These are phyloP conservation scores for Neofusicoccum sp. DNA, from an alignment of 2,329 filamentous ascomycete genomes.

Conservation along the genomic window DNA sequence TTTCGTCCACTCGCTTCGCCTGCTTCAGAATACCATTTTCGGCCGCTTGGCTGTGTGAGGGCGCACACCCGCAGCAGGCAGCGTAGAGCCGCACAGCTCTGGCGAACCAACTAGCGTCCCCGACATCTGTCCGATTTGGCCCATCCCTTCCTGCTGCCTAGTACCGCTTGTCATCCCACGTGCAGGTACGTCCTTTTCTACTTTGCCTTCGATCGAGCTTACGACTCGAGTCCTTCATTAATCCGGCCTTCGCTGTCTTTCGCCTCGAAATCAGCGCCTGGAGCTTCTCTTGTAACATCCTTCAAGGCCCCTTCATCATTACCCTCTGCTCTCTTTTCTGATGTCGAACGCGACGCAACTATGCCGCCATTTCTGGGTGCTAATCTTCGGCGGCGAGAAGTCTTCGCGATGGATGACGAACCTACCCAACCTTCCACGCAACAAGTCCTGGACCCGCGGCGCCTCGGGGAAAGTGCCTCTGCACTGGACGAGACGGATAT, in stretches of 20 bases:
- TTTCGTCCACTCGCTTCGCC: not conserved
- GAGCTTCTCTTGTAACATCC: not conserved
- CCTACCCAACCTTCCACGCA: constrained; percentile 69
- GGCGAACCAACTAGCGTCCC: not conserved
- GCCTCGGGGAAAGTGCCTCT: constrained; percentile 75
- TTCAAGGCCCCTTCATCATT: not conserved
- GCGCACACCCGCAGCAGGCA: not conserved
- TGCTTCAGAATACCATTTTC: too few species aligned
- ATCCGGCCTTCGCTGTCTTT: not conserved
- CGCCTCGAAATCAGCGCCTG: not conserved
- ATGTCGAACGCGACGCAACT: not conserved
- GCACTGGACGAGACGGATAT: constrained; percentile 80
- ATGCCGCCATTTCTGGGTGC: not conserved
- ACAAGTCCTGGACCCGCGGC: constrained; percentile 74
- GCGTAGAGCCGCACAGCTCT: constrained; percentile 10
- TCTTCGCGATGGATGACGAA: constrained; percentile 25
- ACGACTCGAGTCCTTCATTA: not conserved
- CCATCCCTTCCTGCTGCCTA: constrained; percentile 14
- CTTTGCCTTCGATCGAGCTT: not conserved
- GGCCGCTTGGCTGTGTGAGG: not conserved
- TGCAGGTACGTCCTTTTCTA: not conserved
- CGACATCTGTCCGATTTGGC: constrained; percentile 1
- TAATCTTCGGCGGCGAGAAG: not conserved
- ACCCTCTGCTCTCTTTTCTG: not conserved
- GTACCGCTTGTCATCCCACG: not conserved